These are phyloP conservation scores for Mucor mucedo DNA, from an alignment of 371 early-diverging fungal genomes.

Conservation along the genomic window DNA sequence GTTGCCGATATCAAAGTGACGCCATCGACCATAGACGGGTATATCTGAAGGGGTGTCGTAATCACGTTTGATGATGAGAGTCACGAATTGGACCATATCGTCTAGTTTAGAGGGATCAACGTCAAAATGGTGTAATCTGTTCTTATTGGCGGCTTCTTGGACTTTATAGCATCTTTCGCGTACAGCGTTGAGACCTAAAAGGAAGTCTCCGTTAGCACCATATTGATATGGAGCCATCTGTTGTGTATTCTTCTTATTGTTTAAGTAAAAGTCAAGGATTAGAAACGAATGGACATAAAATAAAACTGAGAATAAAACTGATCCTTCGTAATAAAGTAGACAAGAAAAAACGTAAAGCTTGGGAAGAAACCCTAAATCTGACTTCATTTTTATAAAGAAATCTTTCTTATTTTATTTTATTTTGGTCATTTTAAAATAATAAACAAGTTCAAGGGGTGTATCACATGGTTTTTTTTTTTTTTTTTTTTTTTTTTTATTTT, in stretches of 20 bases:
- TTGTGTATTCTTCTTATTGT: not conserved
- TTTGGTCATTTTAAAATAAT: too few relatives aligned
- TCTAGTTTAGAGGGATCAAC: conserved; percentile 69
- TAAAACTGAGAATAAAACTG: not conserved
- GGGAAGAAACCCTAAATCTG: not conserved
- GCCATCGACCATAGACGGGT: conserved; percentile 89
- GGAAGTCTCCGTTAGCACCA: conserved; percentile 47
- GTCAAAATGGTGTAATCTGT: conserved; percentile 73
- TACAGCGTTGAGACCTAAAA: conserved; percentile 76
- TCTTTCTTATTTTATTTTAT: too few relatives aligned
- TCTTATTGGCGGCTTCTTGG: conserved; percentile 63
- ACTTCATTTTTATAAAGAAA: too few relatives aligned
- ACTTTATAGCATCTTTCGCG: conserved; percentile 77
- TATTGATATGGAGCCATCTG: conserved; percentile 29
- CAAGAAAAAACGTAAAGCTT: not conserved
- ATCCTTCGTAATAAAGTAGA: not conserved
- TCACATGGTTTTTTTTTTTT: too few relatives aligned
- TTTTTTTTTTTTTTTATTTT: too few relatives aligned
- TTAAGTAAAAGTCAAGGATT: not conserved
- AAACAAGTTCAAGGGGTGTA: too few relatives aligned
- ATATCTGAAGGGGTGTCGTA: conserved; percentile 64
- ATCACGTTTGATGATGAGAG: conserved; percentile 78
- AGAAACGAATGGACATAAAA: not conserved
- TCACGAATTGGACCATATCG: conserved; percentile 72
- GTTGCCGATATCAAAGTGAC: conserved; percentile 82